Evolutionary conservation across 2,329 filamentous ascomycete genomes (phyloP).

Genomic region (Dothistroma septosporum): DNA sequence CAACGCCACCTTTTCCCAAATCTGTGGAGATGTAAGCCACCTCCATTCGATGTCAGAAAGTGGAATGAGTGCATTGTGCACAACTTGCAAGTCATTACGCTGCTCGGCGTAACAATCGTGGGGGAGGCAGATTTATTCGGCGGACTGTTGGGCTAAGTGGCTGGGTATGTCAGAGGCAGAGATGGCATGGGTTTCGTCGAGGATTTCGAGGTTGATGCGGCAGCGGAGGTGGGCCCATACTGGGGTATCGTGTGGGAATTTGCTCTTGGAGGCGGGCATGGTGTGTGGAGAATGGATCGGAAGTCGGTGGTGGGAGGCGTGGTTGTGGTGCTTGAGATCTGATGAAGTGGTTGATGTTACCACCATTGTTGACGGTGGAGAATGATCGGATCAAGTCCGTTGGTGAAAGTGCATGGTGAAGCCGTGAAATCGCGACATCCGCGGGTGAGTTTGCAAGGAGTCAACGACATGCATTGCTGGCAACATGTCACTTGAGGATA

Average conservation of each 20-base stretch:
- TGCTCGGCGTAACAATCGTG: not conserved
- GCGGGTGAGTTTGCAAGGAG: not conserved
- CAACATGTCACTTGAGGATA: not conserved
- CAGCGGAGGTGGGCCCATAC: not conserved
- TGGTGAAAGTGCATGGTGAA: not conserved
- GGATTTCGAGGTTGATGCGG: not conserved
- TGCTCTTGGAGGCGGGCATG: not conserved
- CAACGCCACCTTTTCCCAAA: not conserved
- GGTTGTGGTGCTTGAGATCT: not conserved
- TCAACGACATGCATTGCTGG: not conserved
- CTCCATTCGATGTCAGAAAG: not conserved
- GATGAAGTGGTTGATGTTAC: not conserved
- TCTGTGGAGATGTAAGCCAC: not conserved
- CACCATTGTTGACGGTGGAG: not conserved
- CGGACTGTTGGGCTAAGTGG: not conserved
- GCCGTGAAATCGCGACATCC: not conserved
- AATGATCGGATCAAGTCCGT: not conserved
- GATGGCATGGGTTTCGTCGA: not conserved
- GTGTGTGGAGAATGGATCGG: not conserved
- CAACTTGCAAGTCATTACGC: not conserved
- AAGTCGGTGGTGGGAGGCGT: not conserved
- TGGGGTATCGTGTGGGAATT: not conserved
- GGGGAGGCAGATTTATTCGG: not conserved
- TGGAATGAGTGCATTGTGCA: not conserved
- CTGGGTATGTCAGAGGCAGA: not conserved